Evolutionary conservation across 192 early-diverging fungal species (phyloP), one percentile per base, ranked within the genome.

Genomic region (Phlyctochytrium planicorne): DNA sequence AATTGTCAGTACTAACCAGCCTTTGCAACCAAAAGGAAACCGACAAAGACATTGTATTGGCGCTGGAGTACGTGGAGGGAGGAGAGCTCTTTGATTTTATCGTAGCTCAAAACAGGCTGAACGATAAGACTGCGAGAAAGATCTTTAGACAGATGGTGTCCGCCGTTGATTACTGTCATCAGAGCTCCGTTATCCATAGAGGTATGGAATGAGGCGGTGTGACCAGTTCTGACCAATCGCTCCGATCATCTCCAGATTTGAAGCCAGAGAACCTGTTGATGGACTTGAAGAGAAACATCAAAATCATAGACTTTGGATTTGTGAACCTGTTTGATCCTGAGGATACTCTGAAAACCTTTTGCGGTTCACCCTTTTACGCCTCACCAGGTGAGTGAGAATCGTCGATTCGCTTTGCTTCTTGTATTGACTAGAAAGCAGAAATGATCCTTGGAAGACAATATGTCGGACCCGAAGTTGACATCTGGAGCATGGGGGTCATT

Each of bases 401-500:
- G 17, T 59, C 6, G 47, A 2, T 12, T 33, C 6, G 33, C 20
- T 14, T 53, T 31, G 27, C 53, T 32, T 14, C 23, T 40, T 53
- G 37, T 23, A 2, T 68, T 30, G n/a, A 37, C 36, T 60, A 63
- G 14, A 10, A 16, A 17, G 20, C 91, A 53, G 96, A 98, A 82
- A 94, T 98, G 73, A 88, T 96, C 59, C 53, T 80, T 29, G 82
- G 81, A 1, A 75, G 79, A 36, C 72, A 79, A 37, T 98, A 98
- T 72, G 84, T 90, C 1, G 97, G 95, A 10, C 93, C 92, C 31
- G 95, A 97, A 75, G 95, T 97, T 4, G 97, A 98, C 78, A 90
- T 96, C 3, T 98, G 97, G 97, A 92, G 90, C 68, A 89, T 93
- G 77, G 97, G 97, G 16, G 93, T 97, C 2, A 94, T 98, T 67